A percentile compares a stretch with the other conserved stretches of the same genome.
These are phyloP conservation scores for Karstenula rhodostoma DNA, from an alignment of 2,329 filamentous ascomycete species.

Conservation along the genomic window DNA sequence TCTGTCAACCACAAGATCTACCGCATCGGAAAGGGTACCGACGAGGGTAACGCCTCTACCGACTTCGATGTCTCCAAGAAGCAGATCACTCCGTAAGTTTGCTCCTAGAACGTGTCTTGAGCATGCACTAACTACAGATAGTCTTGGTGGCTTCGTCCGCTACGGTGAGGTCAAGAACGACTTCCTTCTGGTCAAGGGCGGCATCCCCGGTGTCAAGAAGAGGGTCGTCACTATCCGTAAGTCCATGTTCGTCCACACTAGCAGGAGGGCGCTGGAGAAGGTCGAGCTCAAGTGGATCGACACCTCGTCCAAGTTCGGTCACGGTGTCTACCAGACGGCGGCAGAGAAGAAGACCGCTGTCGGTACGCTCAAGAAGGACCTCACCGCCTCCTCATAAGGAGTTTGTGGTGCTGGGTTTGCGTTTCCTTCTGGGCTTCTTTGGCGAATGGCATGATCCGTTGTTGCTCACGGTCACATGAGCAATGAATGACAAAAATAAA, in stretches of 20 bases:
- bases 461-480: constrained; percentile 41
- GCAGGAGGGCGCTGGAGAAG: constrained; percentile 96
- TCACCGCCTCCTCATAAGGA: constrained; percentile 64
- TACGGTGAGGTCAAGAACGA: constrained; percentile 99
- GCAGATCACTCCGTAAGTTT: constrained; percentile 96
- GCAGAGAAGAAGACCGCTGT: constrained; percentile 98
- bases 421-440: constrained; percentile 47
- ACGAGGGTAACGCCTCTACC: constrained; percentile 92
- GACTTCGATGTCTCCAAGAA: constrained; percentile 99
- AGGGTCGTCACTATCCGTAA: constrained; percentile 98
- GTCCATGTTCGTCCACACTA: constrained; percentile 98
- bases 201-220: constrained; percentile 98
- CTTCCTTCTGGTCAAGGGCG: constrained; percentile 97
- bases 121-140: constrained; percentile 59
- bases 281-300: constrained; percentile 99
- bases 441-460: constrained; percentile 49
- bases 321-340: constrained; percentile 98
- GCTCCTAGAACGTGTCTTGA: background rate
- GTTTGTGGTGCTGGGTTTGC: constrained; percentile 36
- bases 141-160: constrained; percentile 98
- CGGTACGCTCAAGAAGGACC: constrained; percentile 99
- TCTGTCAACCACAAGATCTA: constrained; percentile 99
- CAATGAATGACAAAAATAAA: constrained; percentile 46
- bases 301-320: constrained; percentile 99
- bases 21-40: constrained; percentile 92